Evolutionary conservation across 75 land plant species (phyloP).

Genomic region (Chamaecyparis obtusa): DNA sequence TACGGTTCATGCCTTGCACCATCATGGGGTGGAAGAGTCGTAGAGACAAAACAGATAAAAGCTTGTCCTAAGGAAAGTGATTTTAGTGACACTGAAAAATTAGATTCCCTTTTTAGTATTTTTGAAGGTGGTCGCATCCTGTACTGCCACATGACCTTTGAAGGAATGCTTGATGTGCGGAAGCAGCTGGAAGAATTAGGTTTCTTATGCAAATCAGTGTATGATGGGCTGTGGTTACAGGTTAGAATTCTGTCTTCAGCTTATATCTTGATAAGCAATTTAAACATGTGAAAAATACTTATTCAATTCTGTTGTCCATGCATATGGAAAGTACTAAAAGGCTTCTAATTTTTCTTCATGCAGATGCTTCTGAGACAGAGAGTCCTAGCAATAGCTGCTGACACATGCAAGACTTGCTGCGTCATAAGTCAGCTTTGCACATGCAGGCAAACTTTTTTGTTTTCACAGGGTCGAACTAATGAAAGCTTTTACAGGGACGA

Average conservation of each 20-base stretch:
- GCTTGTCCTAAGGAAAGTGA: constrained; percentile 39
- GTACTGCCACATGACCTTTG: constrained; percentile 96
- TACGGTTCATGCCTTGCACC: constrained; percentile 39
- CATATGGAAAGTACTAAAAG: background rate
- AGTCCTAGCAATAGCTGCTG: constrained; percentile 76
- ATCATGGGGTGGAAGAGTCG: constrained; percentile 89
- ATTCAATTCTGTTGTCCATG: constrained; percentile 11
- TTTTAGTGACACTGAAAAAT: constrained; percentile 57
- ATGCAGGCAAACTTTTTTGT: constrained; percentile 68
- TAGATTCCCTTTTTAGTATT: constrained; percentile 71
- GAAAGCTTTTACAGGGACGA: constrained; percentile 57
- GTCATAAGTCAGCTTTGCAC: constrained; percentile 47
- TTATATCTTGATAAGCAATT: background rate
- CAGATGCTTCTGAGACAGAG: constrained; percentile 90
- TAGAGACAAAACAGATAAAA: constrained; percentile 61
- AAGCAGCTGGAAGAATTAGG: constrained; percentile 90
- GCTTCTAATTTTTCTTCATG: constrained; percentile 3
- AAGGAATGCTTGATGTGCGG: constrained; percentile 78
- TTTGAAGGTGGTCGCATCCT: constrained; percentile 96
- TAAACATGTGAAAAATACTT: background rate
- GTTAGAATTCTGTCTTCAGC: constrained; percentile 31
- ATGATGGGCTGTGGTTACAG: constrained; percentile 97
- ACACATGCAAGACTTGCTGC: constrained; percentile 88
- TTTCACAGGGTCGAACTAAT: constrained; percentile 40
- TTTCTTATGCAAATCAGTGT: constrained; percentile 91